Base-by-base conservation (phyloP, 768 basidiomycete species). In the Rhodotorula taiwanensis region DNA sequence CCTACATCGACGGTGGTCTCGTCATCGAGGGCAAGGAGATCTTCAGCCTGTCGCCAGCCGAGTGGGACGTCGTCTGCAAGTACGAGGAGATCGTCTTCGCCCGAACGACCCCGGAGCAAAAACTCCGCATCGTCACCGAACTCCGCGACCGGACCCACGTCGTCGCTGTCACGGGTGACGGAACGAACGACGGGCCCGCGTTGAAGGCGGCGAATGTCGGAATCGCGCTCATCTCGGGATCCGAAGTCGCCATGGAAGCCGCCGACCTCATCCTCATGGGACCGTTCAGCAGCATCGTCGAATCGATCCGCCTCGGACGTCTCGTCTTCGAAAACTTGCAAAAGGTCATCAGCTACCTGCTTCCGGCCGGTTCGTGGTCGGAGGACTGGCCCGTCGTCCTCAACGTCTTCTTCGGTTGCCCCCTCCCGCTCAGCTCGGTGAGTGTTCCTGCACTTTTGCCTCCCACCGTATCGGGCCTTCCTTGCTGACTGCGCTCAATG, bases 81-180 rank as follows among this genome's bases (percentile, higher is more conserved):
- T 63, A 36, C 43, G 50, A 61, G 28, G 75, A 75, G 64, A 67
- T 84, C 53, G 83, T 86, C 5, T 84, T 86, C 62, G 83, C 83
- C 2, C 78, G 84, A 8, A 84, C 83, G 2, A 81, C 80, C 0
- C 84, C 84, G 0, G 81, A 84, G 70, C 83, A 84, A 74, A 86
- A 86, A 71, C 75, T 85, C 1, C 79, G 80, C 49, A 85, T 86
- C 64, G 84, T 86, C 33, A 81, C 82, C 58, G 78, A 79, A 41
- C 79, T 84, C 66, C 82, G 84, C 72, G 74, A 73, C 14, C 75
- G 79, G 5, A 80, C 79, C 5, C 79, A 80, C 66, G 79, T 81
- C 3, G 83, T 84, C 9, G 83, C 82, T 2, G 83, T 84, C 62
- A 85, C 84, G 8, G 84, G 85, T 4, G 84, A 86, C 71, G 84